Conservation (phyloP, 2,329 filamentous ascomycete genomes). For the Fusarium bulbicola region DNA sequence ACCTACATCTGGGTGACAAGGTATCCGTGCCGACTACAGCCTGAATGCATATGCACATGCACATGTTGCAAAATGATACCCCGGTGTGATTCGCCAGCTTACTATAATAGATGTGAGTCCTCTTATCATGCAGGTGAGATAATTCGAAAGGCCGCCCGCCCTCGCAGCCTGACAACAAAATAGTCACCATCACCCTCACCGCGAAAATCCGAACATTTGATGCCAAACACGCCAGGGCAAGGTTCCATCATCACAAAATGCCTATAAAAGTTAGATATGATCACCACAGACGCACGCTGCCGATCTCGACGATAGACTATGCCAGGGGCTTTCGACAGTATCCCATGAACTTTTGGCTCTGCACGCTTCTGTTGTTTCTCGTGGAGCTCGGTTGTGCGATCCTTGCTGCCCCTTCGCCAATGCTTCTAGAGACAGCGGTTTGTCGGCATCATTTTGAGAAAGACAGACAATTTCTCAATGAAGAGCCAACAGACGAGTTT, state of each 20-base stretch:
- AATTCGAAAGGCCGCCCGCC: fast-evolving
- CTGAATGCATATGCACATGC: neutral
- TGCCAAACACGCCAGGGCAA: neutral
- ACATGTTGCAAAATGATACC: neutral
- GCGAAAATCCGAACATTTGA: neutral
- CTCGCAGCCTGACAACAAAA: neutral
- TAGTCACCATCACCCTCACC: neutral
- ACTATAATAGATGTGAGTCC: neutral
- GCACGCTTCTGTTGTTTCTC: neutral
- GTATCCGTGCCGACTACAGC: no score
- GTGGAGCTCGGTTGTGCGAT: neutral
- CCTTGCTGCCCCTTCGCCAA: neutral
- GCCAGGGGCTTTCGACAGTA: neutral
- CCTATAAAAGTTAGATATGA: neutral
- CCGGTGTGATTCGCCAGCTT: neutral
- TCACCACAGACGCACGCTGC: fast-evolving
- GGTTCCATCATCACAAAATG: neutral
- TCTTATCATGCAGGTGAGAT: neutral
- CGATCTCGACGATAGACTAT: neutral
- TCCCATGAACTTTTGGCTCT: slow-evolving; percentile 7
- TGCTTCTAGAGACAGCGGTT: neutral
- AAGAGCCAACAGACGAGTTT: neutral
- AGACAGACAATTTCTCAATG: neutral
- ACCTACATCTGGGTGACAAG: no score
- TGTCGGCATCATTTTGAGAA: neutral